Evolutionary conservation across 1,284 basidiomycete genomes (phyloP), one percentile per base, ranked within the genome.

Genomic region (Cutaneotrichosporon spelunceum): DNA sequence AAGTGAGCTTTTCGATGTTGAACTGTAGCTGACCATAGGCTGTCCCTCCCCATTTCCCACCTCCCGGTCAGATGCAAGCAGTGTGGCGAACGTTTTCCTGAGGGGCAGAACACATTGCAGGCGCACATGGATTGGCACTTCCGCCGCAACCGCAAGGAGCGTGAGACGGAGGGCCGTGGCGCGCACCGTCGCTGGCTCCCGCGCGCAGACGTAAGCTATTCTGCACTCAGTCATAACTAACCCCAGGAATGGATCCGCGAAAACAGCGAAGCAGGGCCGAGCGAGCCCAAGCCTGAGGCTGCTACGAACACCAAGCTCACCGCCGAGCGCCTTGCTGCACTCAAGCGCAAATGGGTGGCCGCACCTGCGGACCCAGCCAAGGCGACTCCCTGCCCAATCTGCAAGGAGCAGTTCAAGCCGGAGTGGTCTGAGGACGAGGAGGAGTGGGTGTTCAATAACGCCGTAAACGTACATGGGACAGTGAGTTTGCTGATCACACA

Each of bases 371-470:
- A 82, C 34, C 83, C 89, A 23, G 90, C 88, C 67, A 87, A 91
- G 76, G 90, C 88, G 58, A 87, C 62, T 66, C 87, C 89, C 48
- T 99, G 96, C 81, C 93, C 93, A 19, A 92, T 99, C 66, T 99
- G 96, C 85, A 96, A 97, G 82, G 96, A 99, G 79, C 79, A 79
- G 59, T 85, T 99, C 79, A 91, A 92, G 81, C 87, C 88, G 67
- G 95, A 98, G 79, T 98, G 92, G 79, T 81, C 88, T 62, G 93
- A 99, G 75, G 94, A 97, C 59, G 93, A 96, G 66, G 96, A 99
- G 80, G 96, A 98, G 70, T 99, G 95, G 94, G 89, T 98, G 21
- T 99, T 93, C 92, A 85, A 84, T 71, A 97, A 99, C 74, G 93
- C 94, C 0, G 82, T 93, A 26, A 85, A 84, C 74, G 87, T 88